A percentile compares a stretch with the other conserved stretches of the same genome.
Conservation (phyloP, 208 protist genomes). For the Wallacemonas sp. region DNA sequence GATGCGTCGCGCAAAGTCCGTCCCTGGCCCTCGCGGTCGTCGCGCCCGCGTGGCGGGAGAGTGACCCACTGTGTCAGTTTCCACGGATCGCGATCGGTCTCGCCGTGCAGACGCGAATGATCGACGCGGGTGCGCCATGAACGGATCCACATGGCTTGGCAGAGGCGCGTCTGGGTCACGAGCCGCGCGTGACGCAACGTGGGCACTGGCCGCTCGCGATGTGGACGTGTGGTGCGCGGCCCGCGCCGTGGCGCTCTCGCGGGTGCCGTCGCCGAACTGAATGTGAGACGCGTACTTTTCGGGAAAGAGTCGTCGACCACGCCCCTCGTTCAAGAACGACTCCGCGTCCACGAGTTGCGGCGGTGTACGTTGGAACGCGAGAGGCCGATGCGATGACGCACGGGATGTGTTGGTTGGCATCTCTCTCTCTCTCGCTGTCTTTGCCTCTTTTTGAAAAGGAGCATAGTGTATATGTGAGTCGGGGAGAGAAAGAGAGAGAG, state of each 20-base stretch:
- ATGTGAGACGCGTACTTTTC: slow-evolving; percentile 8
- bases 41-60: neutral
- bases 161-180: too few species aligned
- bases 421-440: too few species aligned
- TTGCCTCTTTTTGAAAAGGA: neutral
- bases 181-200: neutral
- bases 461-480: neutral
- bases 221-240: neutral
- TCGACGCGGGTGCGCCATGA: too few species aligned
- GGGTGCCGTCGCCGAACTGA: slow-evolving; percentile 9
- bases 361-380: neutral
- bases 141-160: too few species aligned
- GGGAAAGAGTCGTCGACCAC: slow-evolving; percentile 1
- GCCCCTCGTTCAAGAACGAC: slow-evolving; percentile 5
- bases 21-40: slow-evolving; percentile 42
- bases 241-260: too few species aligned
- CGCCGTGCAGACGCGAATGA: too few species aligned
- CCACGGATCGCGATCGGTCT: too few species aligned
- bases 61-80: neutral
- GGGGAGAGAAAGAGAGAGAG: slow-evolving; percentile 17
- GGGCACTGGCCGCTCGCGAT: neutral
- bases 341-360: slow-evolving; percentile 10
- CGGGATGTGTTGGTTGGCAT: neutral
- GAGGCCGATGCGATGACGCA: neutral
- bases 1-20: slow-evolving; percentile 32